Percentiles rank a stretch among this genome's conserved stretches.
Conservation (phyloP, 2,329 filamentous ascomycete genomes). For the Dactylonectria macrodidyma region DNA sequence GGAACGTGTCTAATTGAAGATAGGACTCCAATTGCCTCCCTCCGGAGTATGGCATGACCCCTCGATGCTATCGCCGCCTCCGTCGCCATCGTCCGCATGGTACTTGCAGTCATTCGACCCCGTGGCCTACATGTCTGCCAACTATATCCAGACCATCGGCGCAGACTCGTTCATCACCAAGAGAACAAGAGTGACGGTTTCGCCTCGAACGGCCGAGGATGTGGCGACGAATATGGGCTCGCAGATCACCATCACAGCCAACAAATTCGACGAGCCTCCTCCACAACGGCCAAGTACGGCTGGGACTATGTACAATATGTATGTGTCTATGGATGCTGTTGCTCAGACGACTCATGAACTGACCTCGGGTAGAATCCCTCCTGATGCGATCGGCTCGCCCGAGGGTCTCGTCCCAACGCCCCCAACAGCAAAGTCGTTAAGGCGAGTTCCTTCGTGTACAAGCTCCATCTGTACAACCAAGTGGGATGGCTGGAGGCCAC, state of each 20-base stretch:
- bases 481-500: not conserved
- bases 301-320: not conserved
- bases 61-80: not conserved
- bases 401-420: not conserved
- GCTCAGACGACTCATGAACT: not conserved
- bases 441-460: not conserved
- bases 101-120: not conserved
- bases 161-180: not conserved
- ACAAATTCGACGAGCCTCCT: not conserved
- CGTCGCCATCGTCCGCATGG: not conserved
- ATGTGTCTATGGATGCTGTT: not conserved
- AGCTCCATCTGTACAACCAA: not conserved
- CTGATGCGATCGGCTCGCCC: not conserved
- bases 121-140: not conserved
- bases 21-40: not conserved
- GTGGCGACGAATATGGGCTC: not conserved
- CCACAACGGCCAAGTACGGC: not conserved
- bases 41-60: not conserved
- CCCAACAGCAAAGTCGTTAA: not conserved
- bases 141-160: not conserved
- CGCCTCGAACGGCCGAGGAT: not conserved
- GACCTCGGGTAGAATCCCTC: not conserved
- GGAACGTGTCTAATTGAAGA: not conserved
- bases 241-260: not conserved
- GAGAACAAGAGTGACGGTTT: not conserved